phyloP scores from a whole-genome alignment of 257 asterid genomes.

The Penstemon davidsonii region DNA sequence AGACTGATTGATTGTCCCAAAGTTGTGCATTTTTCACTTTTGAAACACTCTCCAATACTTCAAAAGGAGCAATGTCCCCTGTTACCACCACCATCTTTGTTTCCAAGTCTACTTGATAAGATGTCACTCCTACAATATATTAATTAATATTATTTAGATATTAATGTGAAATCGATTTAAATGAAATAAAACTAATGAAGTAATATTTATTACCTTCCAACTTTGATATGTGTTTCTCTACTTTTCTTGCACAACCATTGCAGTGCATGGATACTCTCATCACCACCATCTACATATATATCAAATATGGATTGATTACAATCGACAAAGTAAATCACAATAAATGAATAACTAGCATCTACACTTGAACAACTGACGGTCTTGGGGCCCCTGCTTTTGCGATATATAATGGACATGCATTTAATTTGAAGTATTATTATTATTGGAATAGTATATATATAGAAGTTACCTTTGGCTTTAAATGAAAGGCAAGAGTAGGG shows the following conservation, averaged over 20 bases:
- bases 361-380: too few species aligned
- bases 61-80: slow-evolving; percentile 69
- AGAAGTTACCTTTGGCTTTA: slow-evolving; percentile 41
- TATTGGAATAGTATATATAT: too few species aligned
- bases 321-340: not conserved
- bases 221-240: slow-evolving; percentile 13
- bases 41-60: slow-evolving; percentile 82
- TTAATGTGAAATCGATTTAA: too few species aligned
- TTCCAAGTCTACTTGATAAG: slow-evolving; percentile 69
- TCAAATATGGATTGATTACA: too few species aligned
- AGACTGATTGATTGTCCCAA: slow-evolving; percentile 35
- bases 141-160: too few species aligned
- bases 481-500: slow-evolving; percentile 47
- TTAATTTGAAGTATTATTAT: too few species aligned
- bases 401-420: too few species aligned
- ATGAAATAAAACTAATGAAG: too few species aligned
- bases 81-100: slow-evolving; percentile 73
- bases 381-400: too few species aligned
- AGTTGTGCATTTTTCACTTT: slow-evolving; percentile 67
- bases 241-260: slow-evolving; percentile 20
- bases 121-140: slow-evolving; percentile 52
- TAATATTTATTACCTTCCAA: too few species aligned
- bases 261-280: slow-evolving; percentile 25
- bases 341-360: not conserved
- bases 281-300: not conserved